phyloP scores from a whole-genome alignment of 2,329 filamentous ascomycete species.

The Cladophialophora psammophila region DNA sequence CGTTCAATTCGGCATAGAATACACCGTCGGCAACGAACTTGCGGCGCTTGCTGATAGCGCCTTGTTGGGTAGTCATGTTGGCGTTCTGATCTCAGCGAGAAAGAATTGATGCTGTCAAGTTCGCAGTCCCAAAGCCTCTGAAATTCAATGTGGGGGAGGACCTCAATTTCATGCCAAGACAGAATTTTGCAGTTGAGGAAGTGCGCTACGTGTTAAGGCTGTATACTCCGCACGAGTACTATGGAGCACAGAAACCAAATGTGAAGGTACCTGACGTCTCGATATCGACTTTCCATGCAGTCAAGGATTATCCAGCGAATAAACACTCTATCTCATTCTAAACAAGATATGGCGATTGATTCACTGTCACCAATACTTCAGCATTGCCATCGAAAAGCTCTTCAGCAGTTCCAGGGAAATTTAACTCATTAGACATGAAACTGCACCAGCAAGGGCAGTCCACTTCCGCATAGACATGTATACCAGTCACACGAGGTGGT shows the following conservation, averaged over 20 bases:
- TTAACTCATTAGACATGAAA: no score
- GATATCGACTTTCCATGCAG: no score
- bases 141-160: conserved; percentile 8
- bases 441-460: no score
- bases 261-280: not conserved
- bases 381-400: no score
- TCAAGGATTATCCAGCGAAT: no score
- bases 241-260: not conserved
- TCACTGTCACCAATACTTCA: no score
- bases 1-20: conserved; percentile 99
- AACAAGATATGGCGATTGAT: no score
- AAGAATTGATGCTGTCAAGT: conserved; percentile 6
- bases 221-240: not conserved
- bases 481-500: no score
- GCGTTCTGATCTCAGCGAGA: conserved; percentile 12
- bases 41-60: conserved; percentile 61
- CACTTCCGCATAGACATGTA: no score
- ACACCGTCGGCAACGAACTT: conserved; percentile 97
- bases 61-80: conserved; percentile 58
- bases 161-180: conserved; percentile 8
- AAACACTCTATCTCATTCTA: no score
- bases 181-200: conserved; percentile 9
- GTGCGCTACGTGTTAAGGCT: not conserved
- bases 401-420: no score
- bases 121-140: conserved; percentile 1